Base-by-base conservation (phyloP, 495 filamentous ascomycete species). In the Niebla homalea region DNA sequence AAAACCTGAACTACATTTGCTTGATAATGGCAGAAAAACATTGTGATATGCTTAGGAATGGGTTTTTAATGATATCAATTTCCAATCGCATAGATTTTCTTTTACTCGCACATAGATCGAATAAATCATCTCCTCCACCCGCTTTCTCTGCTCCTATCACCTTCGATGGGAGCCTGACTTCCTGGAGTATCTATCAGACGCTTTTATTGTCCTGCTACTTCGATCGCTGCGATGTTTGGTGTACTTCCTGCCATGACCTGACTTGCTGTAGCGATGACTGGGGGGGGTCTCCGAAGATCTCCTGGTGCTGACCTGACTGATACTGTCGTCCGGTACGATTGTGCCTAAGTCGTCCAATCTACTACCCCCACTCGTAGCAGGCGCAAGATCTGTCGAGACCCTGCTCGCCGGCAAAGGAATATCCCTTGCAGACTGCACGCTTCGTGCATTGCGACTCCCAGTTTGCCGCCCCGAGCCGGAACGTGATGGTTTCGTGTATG, bases 281-380 rank as follows among this genome's bases (percentile, higher is more conserved):
- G 18, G 36, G 36, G 39, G 35, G 20, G 38, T 16, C 19, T 22
- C 21, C 18, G 47, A 49, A 43, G 60, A 62, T 36, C 57, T 57
- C 35, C 65, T 71, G 19, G 69, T 76, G 8, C 73, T 75, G 2
- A 81, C 71, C 57, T 79, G 78, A 58, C 80, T 84, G 40, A 84
- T 74, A 57, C 79, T 84, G 58, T 87, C 83, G 50, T 74, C 75
- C 3, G 83, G 81, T 20, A 66, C 74, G 29, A 84, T 63, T 5
- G 63, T 55, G 64, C 46, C 66, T 65, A 48, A 70, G 66, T 14
- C 65, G 66, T 54, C 70, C 65, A 45, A 68, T 61, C 1, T 66
- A 63, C 0, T 61, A 65, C 32, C 68, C 10, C n/a, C 16, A 20
- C 48, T 35, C 26, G 10, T 32, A 5, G 40, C 23, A 38, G 57